Conservation (phyloP, 2,329 filamentous ascomycete genomes). For the Neofusicoccum sp. region DNA sequence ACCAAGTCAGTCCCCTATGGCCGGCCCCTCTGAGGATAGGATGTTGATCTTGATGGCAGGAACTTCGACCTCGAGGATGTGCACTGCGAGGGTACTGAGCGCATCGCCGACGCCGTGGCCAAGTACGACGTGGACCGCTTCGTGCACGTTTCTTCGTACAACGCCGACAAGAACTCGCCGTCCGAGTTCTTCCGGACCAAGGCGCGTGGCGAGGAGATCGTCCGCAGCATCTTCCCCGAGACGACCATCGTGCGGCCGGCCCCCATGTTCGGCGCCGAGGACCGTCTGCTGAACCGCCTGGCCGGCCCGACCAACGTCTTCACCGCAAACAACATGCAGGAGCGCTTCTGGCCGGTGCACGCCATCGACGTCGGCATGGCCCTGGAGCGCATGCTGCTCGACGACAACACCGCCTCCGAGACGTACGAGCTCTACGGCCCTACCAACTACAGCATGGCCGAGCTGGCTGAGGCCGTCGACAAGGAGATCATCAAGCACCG, state of each 20-base stretch:
- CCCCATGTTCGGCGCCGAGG: slow-evolving; percentile 92
- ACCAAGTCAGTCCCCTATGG: slow-evolving; percentile 72
- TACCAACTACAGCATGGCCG: slow-evolving; percentile 82
- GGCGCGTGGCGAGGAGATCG: slow-evolving; percentile 78
- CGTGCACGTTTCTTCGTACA: slow-evolving; percentile 95
- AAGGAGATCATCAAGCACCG: slow-evolving; percentile 88
- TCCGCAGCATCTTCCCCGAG: slow-evolving; percentile 87
- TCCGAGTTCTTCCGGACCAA: slow-evolving; percentile 93
- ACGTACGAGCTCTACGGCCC: slow-evolving; percentile 95
- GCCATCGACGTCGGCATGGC: slow-evolving; percentile 87
- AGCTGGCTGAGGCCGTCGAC: slow-evolving; percentile 86
- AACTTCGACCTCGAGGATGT: slow-evolving; percentile 94
- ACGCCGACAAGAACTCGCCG: slow-evolving; percentile 73
- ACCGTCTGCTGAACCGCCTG: slow-evolving; percentile 82
- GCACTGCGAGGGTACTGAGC: slow-evolving; percentile 86
- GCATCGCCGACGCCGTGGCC: slow-evolving; percentile 89
- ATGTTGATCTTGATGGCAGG: slow-evolving; percentile 44
- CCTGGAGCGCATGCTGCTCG: slow-evolving; percentile 84
- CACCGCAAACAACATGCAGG: slow-evolving; percentile 89
- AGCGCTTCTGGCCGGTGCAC: slow-evolving; percentile 89
- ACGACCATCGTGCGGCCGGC: slow-evolving; percentile 94
- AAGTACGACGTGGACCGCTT: slow-evolving; percentile 98
- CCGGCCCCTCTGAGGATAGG: neutral
- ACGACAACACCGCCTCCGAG: slow-evolving; percentile 84
- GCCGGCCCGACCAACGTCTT: slow-evolving; percentile 78